Evolutionary conservation across 805 yeast genomes (phyloP), one percentile per base, ranked within the genome.

Genomic region (Millerozyma acaciae): DNA sequence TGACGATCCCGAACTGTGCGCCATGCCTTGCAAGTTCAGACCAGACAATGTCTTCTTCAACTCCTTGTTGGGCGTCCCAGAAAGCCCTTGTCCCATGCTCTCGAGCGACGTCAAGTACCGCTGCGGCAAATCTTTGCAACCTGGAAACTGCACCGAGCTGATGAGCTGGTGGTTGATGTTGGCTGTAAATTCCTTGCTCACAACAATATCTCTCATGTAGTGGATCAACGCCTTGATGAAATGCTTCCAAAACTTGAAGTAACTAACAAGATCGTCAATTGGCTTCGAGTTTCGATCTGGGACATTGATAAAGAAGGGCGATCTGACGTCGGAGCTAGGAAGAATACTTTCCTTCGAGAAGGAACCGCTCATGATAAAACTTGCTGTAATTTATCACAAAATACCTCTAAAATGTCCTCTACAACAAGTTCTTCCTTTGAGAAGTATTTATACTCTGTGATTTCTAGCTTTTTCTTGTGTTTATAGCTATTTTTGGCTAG

Each of bases 171-270:
- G 51, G 32, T 57, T 57, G 34, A 66, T 45, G 43, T 64, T 54
- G 9, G 57, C 43, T 23, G 50, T 56, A 47, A 75, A 66, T 42
- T 66, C 76, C 49, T 73, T 73, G 35, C 74, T 72, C 33, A 73
- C 53, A 22, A 70, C 54, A 37, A 72, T 55, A 44, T 75, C 71
- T 37, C 55, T 61, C 28, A 62, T 50, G 40, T 66, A 66, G 32
- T 55, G 49, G 6, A 62, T 50, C 32, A 66, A 44, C 7, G 67
- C 52, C 38, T 55, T 55, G 38, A 66, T 61, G 33, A 65, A 59
- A 33, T 51, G 53, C 44, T 64, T 65, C 65, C 70, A 66, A 32
- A 51, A 51, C 47, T 60, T 63, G 56, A 66, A 66, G 40, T 55
- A 65, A 15, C 37, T 39, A 14, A 66, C 46, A 45, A 66, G 53